Conservation (phyloP, 129 eudicot genomes). For the Centaurea solstitialis region DNA sequence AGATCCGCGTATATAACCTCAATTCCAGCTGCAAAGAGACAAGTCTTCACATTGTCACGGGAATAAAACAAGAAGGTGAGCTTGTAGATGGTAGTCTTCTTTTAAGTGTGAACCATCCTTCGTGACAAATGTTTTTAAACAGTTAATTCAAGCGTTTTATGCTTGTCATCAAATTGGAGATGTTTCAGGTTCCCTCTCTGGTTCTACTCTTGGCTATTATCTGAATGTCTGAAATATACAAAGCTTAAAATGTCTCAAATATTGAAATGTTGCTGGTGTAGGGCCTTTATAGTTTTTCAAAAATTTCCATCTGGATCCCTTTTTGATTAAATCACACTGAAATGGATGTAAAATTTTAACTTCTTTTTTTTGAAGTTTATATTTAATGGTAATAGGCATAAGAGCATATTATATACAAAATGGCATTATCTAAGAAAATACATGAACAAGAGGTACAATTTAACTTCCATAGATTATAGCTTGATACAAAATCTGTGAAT, state of each 20-base stretch:
- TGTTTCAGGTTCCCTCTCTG: not conserved
- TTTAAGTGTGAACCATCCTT: not conserved
- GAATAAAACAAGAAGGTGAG: conserved; percentile 64
- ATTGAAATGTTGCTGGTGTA: not conserved
- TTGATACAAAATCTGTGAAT: not conserved
- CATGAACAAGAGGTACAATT: not conserved
- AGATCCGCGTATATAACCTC: conserved; percentile 70
- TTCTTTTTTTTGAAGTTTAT: not conserved
- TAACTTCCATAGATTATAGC: not conserved
- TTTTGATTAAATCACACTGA: not conserved
- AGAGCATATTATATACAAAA: not conserved
- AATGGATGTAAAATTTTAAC: not conserved
- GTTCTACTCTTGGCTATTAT: not conserved
- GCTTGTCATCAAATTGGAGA: not conserved
- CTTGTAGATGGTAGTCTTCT: not conserved
- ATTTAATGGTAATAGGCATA: not conserved
- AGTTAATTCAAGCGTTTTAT: not conserved
- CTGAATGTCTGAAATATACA: not conserved
- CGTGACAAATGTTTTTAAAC: not conserved
- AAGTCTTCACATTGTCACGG: conserved; percentile 53
- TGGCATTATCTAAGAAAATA: not conserved
- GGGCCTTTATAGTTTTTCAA: not conserved
- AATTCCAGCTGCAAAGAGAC: conserved; percentile 40
- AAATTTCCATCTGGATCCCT: not conserved
- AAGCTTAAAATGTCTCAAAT: not conserved